Evolutionary conservation across 2,329 filamentous ascomycete genomes (phyloP), one percentile per base, ranked within the genome.

Genomic region (Chaetothyriales sp.): DNA sequence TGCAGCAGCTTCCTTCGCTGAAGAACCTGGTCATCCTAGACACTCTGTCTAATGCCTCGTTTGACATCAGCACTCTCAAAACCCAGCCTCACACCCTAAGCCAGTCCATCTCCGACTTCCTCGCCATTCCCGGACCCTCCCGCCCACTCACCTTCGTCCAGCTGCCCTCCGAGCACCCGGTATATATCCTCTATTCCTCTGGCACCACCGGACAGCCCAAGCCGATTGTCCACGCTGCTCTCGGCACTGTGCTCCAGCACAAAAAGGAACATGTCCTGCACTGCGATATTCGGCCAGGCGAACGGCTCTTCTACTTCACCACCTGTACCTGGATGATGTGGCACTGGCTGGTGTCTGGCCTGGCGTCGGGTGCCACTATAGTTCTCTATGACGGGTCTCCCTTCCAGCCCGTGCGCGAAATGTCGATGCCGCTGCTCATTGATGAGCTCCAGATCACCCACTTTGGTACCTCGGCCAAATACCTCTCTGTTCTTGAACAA

Each of bases 261-360:
- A 96, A 96, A 69, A 98, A 98, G 65, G 92, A 96, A 65, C 89
- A 94, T 63, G 76, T 83, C 46, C 73, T 96, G 2, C 90, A 96
- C 64, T 86, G 84, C 64, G 87, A 88, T 19, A 80, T 98, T 56
- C 74, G 76, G 7, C 76, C 82, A 0, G 71, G 73, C 1, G 86
- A 88, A 43, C 77, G 83, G 18, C 75, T 95, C 62, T 85, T 95
- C 66, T 95, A 95, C 70, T 95, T 89, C 70, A 95, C 88, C 1
- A 95, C 89, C 2, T 88, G 84, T 9, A 93, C 87, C 0, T 95
- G 89, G 92, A 96, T 98, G 89, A 96, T 96, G 90, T 95, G 89
- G 88, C 90, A 96, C 65, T 96, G 90, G 89, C 81, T 89, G 43
- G 78, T 95, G 18, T 90, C 86, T 1, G 86, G 83, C 5, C 79